phyloP scores from a whole-genome alignment of 371 early-diverging fungal species.

The Blyttiomyces sp. region DNA sequence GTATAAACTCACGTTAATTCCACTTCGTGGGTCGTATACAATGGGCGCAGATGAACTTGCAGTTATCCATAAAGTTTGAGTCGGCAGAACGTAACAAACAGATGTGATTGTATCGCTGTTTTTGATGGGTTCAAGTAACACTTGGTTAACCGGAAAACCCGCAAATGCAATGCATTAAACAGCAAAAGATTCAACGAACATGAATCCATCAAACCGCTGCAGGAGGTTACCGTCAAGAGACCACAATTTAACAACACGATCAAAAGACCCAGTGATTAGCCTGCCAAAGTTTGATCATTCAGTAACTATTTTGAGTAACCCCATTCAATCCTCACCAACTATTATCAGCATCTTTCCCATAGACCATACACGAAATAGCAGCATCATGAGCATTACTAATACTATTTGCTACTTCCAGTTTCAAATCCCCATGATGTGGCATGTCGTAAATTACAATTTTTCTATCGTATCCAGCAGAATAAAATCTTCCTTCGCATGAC shows the following conservation, averaged over 20 bases:
- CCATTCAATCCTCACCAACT: conserved; percentile 37
- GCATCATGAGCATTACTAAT: conserved; percentile 52
- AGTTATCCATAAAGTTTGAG: conserved; percentile 54
- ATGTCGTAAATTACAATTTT: conserved; percentile 53
- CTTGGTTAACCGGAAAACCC: not conserved
- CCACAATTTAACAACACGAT: conserved; percentile 54
- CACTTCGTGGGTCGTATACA: conserved; percentile 49
- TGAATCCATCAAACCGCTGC: conserved; percentile 52
- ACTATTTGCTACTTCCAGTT: conserved; percentile 29
- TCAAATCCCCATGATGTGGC: conserved; percentile 47
- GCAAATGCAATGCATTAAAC: not conserved
- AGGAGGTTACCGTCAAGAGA: conserved; percentile 54
- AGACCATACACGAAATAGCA: conserved; percentile 51
- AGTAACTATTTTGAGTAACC: too few species aligned
- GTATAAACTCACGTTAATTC: conserved; percentile 40
- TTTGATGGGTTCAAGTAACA: not conserved
- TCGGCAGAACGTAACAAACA: conserved; percentile 45
- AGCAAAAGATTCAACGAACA: conserved; percentile 1
- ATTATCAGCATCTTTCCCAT: conserved; percentile 54
- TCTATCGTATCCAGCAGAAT: conserved; percentile 54
- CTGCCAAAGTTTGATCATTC: conserved; percentile 15
- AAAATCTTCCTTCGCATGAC: conserved; percentile 50
- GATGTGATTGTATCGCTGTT: conserved; percentile 46
- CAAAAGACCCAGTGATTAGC: conserved; percentile 55
- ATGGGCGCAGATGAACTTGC: conserved; percentile 42